Evolutionary conservation across 2,329 filamentous ascomycete species (phyloP).

Genomic region (Leptosphaerulina australis): DNA sequence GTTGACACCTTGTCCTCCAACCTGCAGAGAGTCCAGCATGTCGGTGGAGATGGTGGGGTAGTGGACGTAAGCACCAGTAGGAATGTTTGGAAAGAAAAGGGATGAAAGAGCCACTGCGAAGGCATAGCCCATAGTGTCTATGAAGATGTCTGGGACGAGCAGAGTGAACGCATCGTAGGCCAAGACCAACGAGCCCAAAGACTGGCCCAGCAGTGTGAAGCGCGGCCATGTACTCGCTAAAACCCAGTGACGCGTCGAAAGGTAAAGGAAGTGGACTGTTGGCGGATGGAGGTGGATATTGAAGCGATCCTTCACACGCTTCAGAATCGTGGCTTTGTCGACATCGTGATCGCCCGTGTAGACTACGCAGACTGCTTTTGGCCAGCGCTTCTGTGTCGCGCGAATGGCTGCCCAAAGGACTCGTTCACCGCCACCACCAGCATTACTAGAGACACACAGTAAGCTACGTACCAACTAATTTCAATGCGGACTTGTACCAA

Average conservation of each 20-base stretch:
- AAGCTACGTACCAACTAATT: conserved; percentile 11
- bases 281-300: conserved; percentile 88
- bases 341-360: conserved; percentile 96
- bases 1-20: conserved; percentile 72
- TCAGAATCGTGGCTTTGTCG: conserved; percentile 77
- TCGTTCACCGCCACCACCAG: conserved; percentile 91
- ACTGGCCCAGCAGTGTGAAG: conserved; percentile 94
- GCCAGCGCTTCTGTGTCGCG: conserved; percentile 87
- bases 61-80: conserved; percentile 93
- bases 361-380: conserved; percentile 84
- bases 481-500: conserved; percentile 65
- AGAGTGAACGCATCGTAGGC: conserved; percentile 94
- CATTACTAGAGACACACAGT: conserved; percentile 68
- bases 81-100: conserved; percentile 77
- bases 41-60: conserved; percentile 98
- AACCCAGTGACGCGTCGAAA: conserved; percentile 85
- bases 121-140: conserved; percentile 98
- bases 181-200: conserved; percentile 82
- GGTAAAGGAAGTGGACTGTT: conserved; percentile 85
- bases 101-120: conserved; percentile 85
- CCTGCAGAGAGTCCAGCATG: conserved; percentile 79
- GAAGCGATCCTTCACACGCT: conserved; percentile 80
- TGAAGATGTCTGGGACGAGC: conserved; percentile 88
- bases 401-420: conserved; percentile 96
- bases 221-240: conserved; percentile 85